Evolutionary conservation across 1,139 yeast species (phyloP).

Genomic region (Saccharomyces hybrid): DNA sequence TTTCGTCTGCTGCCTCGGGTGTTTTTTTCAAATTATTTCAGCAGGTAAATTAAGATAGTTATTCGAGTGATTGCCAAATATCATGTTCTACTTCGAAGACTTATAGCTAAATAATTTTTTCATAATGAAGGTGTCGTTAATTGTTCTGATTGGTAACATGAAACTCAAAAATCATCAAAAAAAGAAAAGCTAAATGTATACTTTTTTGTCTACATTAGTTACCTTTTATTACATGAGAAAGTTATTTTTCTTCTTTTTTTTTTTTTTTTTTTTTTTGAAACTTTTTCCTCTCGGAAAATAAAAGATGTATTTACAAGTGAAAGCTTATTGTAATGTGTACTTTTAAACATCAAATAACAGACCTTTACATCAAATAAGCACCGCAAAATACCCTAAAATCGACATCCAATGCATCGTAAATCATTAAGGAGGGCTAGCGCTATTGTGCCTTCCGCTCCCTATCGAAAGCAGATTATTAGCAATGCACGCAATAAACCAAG

Average conservation of each 20-base stretch:
- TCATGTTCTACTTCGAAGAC: too few species aligned
- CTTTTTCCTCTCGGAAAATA: not conserved
- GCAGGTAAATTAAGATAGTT: too few species aligned
- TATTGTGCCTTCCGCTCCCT: constrained; percentile 17
- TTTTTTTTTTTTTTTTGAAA: not conserved
- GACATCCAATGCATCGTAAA: not conserved
- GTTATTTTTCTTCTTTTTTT: not conserved
- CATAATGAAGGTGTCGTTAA: too few species aligned
- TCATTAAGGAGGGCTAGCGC: not conserved
- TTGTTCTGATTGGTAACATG: too few species aligned
- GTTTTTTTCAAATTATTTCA: too few species aligned
- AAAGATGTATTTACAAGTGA: not conserved
- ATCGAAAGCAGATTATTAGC: constrained; percentile 15
- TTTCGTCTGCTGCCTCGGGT: too few species aligned
- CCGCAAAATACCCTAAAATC: not conserved
- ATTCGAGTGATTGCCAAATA: too few species aligned
- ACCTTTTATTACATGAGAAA: too few species aligned
- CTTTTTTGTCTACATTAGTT: not conserved
- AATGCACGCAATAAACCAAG: constrained; percentile 10
- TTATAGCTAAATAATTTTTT: too few species aligned
- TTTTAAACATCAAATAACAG: not conserved
- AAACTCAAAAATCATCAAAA: not conserved
- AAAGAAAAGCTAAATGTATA: too few species aligned
- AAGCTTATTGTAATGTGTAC: not conserved
- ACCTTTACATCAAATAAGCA: not conserved